A percentile compares a stretch with the other conserved stretches of the same genome.
These are phyloP conservation scores for Coemansia umbellata DNA, from an alignment of 192 early-diverging fungal species.

Conservation along the genomic window DNA sequence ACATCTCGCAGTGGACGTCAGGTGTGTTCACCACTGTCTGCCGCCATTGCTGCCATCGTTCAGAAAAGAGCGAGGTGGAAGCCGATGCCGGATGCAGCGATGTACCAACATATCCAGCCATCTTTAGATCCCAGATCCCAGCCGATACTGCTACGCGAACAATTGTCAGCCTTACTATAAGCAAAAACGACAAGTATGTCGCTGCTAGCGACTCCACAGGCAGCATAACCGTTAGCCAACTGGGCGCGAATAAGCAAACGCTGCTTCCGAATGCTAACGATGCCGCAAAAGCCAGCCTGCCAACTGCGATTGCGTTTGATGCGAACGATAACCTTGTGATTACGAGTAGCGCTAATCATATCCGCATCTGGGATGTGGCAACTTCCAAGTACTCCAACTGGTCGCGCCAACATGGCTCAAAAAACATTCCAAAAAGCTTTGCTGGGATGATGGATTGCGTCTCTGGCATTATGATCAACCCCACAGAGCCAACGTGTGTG, in stretches of 20 bases:
- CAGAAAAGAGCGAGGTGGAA: conserved; percentile 33
- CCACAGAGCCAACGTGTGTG: conserved; percentile 58
- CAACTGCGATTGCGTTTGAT: conserved; percentile 28
- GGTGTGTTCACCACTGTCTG: conserved; percentile 59
- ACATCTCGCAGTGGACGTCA: conserved; percentile 62
- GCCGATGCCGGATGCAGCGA: conserved; percentile 47
- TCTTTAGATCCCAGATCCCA: conserved; percentile 11
- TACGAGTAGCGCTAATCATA: conserved; percentile 69
- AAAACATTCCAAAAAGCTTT: conserved; percentile 62
- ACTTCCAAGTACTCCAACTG: conserved; percentile 70
- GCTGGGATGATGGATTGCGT: conserved; percentile 64
- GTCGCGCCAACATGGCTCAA: conserved; percentile 68
- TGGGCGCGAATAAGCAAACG: conserved; percentile 5
- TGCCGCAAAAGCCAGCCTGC: conserved; percentile 12
- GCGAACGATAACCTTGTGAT: conserved; percentile 27
- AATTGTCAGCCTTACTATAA: conserved; percentile 69
- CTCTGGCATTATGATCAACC: conserved; percentile 68
- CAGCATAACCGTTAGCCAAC: conserved; percentile 62
- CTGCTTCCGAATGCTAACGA: background rate
- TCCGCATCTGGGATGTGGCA: conserved; percentile 67
- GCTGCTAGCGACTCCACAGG: conserved; percentile 73
- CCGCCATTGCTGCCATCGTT: conserved; percentile 66
- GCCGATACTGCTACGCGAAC: conserved; percentile 49
- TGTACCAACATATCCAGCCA: conserved; percentile 45
- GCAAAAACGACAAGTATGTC: conserved; percentile 75